Evolutionary conservation across 805 yeast species (phyloP).

Genomic region (Metschnikowia rubicola): DNA sequence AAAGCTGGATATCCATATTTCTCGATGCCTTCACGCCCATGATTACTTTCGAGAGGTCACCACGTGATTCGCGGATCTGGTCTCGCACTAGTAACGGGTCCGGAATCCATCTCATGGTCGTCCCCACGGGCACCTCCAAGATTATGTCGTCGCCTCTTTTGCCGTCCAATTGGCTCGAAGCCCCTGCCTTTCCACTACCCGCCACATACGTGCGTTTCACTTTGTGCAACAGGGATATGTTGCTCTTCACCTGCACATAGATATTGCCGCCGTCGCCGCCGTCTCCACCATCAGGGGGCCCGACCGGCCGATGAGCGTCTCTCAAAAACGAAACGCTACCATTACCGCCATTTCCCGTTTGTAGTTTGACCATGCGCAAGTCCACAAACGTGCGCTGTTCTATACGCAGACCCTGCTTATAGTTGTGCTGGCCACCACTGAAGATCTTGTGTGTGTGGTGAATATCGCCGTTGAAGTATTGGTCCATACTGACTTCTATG

Average conservation of each 20-base stretch:
- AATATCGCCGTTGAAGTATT: slow-evolving; percentile 39
- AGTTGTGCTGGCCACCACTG: slow-evolving; percentile 26
- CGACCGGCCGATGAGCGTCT: slow-evolving; percentile 78
- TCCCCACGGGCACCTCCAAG: slow-evolving; percentile 89
- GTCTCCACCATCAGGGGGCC: slow-evolving; percentile 99
- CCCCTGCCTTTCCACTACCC: slow-evolving; percentile 67
- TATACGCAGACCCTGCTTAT: slow-evolving; percentile 29
- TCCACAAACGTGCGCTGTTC: slow-evolving; percentile 41
- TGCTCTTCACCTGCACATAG: slow-evolving; percentile 76
- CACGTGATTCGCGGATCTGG: slow-evolving; percentile 17
- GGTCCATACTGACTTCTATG: slow-evolving; percentile 22
- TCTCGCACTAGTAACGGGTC: slow-evolving; percentile 52
- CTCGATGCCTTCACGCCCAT: slow-evolving; percentile 21
- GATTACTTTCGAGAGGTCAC: slow-evolving; percentile 17
- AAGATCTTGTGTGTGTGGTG: slow-evolving; percentile 40
- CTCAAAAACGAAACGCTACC: slow-evolving; percentile 84
- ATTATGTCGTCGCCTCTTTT: slow-evolving; percentile 73
- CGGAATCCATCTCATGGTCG: slow-evolving; percentile 81
- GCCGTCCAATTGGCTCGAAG: slow-evolving; percentile 81
- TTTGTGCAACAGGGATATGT: slow-evolving; percentile 67
- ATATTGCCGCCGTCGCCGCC: slow-evolving; percentile 93
- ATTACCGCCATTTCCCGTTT: slow-evolving; percentile 84
- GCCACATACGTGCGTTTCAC: slow-evolving; percentile 69
- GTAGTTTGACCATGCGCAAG: slow-evolving; percentile 58
- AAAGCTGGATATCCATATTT: slow-evolving; percentile 47